Evolutionary conservation across 1,284 basidiomycete genomes (phyloP).

Genomic region (Calocybe gambosa): DNA sequence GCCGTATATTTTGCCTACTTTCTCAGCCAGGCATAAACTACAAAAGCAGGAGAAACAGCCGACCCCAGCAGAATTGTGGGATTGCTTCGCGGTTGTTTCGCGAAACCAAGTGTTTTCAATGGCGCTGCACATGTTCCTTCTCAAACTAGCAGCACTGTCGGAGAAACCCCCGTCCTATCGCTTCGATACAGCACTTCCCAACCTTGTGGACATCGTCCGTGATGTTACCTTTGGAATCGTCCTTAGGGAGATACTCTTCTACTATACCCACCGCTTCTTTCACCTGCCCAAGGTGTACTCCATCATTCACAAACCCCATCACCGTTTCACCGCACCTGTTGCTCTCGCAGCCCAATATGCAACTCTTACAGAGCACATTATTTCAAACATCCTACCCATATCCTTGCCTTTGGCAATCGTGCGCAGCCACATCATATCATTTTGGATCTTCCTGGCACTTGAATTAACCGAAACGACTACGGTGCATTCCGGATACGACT

Average conservation of each 20-base stretch:
- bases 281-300: slow-evolving; percentile 18
- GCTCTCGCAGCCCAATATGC: slow-evolving; percentile 21
- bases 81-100: slow-evolving; percentile 15
- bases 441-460: slow-evolving; percentile 19
- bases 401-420: slow-evolving; percentile 17
- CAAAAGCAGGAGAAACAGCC: slow-evolving; percentile 20
- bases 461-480: slow-evolving; percentile 17
- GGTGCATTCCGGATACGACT: slow-evolving; percentile 21
- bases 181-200: slow-evolving; percentile 14
- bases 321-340: slow-evolving; percentile 21
- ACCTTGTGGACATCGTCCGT: slow-evolving; percentile 9
- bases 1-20: slow-evolving; percentile 16
- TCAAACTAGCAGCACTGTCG: slow-evolving; percentile 4
- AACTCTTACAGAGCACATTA: slow-evolving; percentile 14
- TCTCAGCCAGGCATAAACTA: slow-evolving; percentile 19
- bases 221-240: slow-evolving; percentile 14
- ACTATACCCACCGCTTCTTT: slow-evolving; percentile 19
- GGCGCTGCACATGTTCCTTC: slow-evolving; percentile 11
- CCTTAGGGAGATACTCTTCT: slow-evolving; percentile 19
- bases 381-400: slow-evolving; percentile 19
- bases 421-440: slow-evolving; percentile 18
- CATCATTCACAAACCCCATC: slow-evolving; percentile 20
- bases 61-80: slow-evolving; percentile 15
- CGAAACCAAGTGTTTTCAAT: slow-evolving; percentile 18
- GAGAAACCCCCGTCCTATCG: slow-evolving; percentile 12